Evolutionary conservation across 345 rosid species (phyloP).

Genomic region (Ailanthus altissimus): DNA sequence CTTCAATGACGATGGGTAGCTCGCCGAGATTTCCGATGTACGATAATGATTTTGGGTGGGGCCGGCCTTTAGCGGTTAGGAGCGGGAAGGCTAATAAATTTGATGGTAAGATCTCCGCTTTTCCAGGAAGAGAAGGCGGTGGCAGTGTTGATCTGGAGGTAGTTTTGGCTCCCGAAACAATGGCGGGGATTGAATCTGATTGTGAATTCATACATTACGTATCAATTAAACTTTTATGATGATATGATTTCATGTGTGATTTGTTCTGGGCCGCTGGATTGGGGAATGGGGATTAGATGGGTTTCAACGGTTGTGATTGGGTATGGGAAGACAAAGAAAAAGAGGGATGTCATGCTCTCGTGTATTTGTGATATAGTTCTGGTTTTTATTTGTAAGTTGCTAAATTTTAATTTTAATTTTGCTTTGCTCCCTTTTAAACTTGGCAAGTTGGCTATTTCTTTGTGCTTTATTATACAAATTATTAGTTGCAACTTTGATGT

Average conservation of each 20-base stretch:
- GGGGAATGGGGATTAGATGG: not conserved
- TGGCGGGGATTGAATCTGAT: slow-evolving; percentile 77
- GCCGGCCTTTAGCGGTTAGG: slow-evolving; percentile 79
- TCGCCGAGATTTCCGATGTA: slow-evolving; percentile 94
- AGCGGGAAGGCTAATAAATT: slow-evolving; percentile 89
- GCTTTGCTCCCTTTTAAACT: not conserved
- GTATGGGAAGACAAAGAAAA: not conserved
- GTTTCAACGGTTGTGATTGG: not conserved
- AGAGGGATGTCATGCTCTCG: not conserved
- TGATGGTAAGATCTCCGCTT: slow-evolving; percentile 97
- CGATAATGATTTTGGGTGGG: slow-evolving; percentile 97
- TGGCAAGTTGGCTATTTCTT: not conserved
- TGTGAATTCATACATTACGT: slow-evolving; percentile 75
- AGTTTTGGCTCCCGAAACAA: slow-evolving; percentile 72
- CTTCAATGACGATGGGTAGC: slow-evolving; percentile 84
- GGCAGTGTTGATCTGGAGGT: slow-evolving; percentile 89
- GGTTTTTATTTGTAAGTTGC: not conserved
- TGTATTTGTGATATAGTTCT: not conserved
- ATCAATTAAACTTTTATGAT: no score
- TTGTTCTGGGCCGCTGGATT: not conserved
- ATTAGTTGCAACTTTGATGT: not conserved
- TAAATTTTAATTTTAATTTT: not conserved
- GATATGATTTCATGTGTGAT: not conserved
- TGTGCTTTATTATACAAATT: not conserved
- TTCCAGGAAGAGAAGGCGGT: slow-evolving; percentile 80